Evolutionary conservation across 2,329 filamentous ascomycete genomes (phyloP).

Genomic region (Coniochaeta hoffmannii): DNA sequence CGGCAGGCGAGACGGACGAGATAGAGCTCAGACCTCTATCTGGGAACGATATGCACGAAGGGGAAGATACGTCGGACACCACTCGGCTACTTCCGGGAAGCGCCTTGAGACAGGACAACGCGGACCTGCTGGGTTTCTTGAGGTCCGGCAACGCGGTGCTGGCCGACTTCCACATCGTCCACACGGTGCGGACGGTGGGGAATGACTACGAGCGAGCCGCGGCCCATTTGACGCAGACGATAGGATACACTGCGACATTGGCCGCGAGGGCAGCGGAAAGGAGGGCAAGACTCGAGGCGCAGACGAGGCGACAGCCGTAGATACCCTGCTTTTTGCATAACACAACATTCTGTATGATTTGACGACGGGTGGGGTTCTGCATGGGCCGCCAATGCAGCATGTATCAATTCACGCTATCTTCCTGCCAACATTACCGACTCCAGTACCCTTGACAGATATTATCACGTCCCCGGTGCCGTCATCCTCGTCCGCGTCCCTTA

Average conservation of each 20-base stretch:
- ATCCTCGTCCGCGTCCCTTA: conserved; percentile 64
- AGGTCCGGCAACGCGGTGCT: conserved; percentile 48
- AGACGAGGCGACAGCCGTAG: conserved; percentile 11
- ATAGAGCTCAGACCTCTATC: conserved; percentile 36
- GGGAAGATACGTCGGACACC: neutral
- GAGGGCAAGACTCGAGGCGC: conserved; percentile 23
- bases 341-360: neutral
- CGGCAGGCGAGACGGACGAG: conserved; percentile 28
- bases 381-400: neutral
- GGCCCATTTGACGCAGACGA: conserved; percentile 43
- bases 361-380: neutral
- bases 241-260: conserved; percentile 46
- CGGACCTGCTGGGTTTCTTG: conserved; percentile 38
- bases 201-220: conserved; percentile 38
- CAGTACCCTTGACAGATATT: conserved; percentile 84
- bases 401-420: conserved; percentile 57
- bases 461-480: conserved; percentile 64
- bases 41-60: conserved; percentile 10
- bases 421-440: conserved; percentile 89
- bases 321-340: conserved; percentile 1
- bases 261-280: conserved; percentile 42
- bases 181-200: conserved; percentile 39
- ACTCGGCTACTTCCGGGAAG: conserved; percentile 2
- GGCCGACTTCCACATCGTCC: conserved; percentile 44
- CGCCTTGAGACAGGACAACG: conserved; percentile 12